A percentile compares a stretch with the other conserved stretches of the same genome.
Evolutionary conservation across 805 yeast species (phyloP).

Genomic region (Ogataea zsoltii): DNA sequence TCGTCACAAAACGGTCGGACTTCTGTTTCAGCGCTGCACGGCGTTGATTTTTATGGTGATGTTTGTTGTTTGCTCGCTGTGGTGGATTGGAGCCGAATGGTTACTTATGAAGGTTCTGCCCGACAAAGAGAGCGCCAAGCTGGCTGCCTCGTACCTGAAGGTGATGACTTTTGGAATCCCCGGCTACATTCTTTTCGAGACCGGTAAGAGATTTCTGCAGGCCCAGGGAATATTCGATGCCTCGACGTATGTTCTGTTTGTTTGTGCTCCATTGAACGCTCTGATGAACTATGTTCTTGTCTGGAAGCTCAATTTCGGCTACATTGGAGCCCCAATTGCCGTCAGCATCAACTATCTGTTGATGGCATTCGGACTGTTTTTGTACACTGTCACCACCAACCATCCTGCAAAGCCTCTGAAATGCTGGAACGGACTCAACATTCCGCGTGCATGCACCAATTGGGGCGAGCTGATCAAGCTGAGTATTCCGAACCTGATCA

Average conservation of each 20-base stretch:
- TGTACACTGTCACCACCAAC: constrained; percentile 50
- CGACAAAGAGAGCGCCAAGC: constrained; percentile 43
- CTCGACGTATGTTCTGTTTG: constrained; percentile 64
- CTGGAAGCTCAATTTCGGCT: constrained; percentile 70
- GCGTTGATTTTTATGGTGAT: constrained; percentile 51
- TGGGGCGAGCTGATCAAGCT: constrained; percentile 66
- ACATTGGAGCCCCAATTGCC: constrained; percentile 75
- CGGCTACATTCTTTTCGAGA: constrained; percentile 65
- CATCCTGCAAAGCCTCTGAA: constrained; percentile 35
- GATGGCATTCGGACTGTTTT: constrained; percentile 59
- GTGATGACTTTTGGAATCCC: constrained; percentile 67
- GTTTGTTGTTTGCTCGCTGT: constrained; percentile 57
- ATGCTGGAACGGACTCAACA: constrained; percentile 39
- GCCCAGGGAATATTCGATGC: constrained; percentile 82
- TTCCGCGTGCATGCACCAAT: constrained; percentile 44
- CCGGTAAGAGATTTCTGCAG: constrained; percentile 71
- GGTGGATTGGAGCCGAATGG: constrained; percentile 58
- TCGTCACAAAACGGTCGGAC: constrained; percentile 64
- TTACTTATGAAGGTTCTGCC: constrained; percentile 45
- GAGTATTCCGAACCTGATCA: constrained; percentile 71
- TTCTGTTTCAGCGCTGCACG: constrained; percentile 67
- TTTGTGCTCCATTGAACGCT: constrained; percentile 78
- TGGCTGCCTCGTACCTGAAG: constrained; percentile 61
- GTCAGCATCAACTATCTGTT: constrained; percentile 70
- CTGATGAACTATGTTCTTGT: constrained; percentile 65